phyloP scores from a whole-genome alignment of 2,329 filamentous ascomycete genomes.

The Xylariales sp. region DNA sequence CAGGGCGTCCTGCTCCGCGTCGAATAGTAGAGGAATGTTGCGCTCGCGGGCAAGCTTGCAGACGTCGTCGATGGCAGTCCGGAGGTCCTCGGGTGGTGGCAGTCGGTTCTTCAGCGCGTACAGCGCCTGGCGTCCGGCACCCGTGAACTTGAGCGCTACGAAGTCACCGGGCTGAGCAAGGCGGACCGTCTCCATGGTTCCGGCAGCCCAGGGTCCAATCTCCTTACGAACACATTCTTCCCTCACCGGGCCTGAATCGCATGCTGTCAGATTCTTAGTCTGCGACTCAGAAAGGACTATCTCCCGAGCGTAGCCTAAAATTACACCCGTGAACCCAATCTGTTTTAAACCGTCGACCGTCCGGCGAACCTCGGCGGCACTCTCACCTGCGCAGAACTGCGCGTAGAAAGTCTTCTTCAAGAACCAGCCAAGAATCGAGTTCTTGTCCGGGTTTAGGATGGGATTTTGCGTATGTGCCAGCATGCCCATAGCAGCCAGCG shows the following conservation, averaged over 20 bases:
- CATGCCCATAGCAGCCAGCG: slow-evolving; percentile 60
- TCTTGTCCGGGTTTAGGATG: slow-evolving; percentile 69
- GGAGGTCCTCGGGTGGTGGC: slow-evolving; percentile 59
- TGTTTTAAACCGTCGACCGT: slow-evolving; percentile 63
- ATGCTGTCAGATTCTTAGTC: slow-evolving; percentile 36
- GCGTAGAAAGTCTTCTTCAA: slow-evolving; percentile 83
- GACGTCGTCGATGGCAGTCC: slow-evolving; percentile 66
- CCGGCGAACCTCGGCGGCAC: slow-evolving; percentile 57
- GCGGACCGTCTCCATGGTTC: slow-evolving; percentile 68
- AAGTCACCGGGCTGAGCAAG: slow-evolving; percentile 68
- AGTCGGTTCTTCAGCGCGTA: slow-evolving; percentile 59
- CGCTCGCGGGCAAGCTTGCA: slow-evolving; percentile 67
- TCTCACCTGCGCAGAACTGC: slow-evolving; percentile 87
- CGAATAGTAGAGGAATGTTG: slow-evolving; percentile 72
- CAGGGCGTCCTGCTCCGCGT: slow-evolving; percentile 77
- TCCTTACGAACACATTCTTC: slow-evolving; percentile 51
- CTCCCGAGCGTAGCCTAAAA: slow-evolving; percentile 79
- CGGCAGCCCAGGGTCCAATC: slow-evolving; percentile 66
- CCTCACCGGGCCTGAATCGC: slow-evolving; percentile 42
- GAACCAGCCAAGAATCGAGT: slow-evolving; percentile 63
- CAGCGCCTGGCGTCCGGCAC: slow-evolving; percentile 71
- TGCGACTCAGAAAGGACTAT: slow-evolving; percentile 63
- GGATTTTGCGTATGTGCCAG: slow-evolving; percentile 66
- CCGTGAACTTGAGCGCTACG: slow-evolving; percentile 72
- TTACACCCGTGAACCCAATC: slow-evolving; percentile 78